Percentiles rank a stretch among this genome's conserved stretches.
Evolutionary conservation across 2,329 filamentous ascomycete genomes (phyloP).

Genomic region (Colletotrichum sp.): DNA sequence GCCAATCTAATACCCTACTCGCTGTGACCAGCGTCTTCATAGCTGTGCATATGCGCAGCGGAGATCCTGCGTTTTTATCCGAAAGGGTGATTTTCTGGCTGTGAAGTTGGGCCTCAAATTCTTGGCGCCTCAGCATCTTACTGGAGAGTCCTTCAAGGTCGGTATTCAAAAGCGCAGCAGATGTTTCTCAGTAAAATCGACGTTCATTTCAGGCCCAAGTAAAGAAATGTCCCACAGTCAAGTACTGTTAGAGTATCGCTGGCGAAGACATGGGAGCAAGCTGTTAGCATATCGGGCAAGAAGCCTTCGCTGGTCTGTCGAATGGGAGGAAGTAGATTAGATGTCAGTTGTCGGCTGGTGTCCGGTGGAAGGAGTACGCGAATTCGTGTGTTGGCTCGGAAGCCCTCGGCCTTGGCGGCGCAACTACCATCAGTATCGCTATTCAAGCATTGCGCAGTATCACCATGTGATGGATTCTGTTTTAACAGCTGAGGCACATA

Average conservation of each 20-base stretch:
- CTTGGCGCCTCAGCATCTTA: background rate
- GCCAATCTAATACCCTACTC: background rate
- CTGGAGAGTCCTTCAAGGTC: accelerated
- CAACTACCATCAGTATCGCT: background rate
- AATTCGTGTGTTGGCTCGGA: background rate
- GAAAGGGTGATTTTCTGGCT: background rate
- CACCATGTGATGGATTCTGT: background rate
- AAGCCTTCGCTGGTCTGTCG: background rate
- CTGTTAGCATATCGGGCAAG: accelerated
- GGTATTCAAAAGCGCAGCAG: too few relatives aligned
- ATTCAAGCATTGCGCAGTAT: background rate
- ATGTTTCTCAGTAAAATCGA: too few relatives aligned
- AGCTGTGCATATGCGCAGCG: background rate
- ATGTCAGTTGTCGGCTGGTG: background rate
- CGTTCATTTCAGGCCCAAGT: too few relatives aligned
- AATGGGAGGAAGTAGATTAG: background rate
- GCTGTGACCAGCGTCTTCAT: background rate
- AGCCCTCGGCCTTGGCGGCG: too few relatives aligned
- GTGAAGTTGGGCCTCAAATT: background rate
- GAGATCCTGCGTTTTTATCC: background rate
- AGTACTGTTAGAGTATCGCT: background rate
- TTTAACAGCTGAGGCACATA: background rate
- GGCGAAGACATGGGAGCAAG: background rate
- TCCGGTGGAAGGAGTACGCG: background rate
- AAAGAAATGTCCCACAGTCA: too few relatives aligned